phyloP scores from a whole-genome alignment of 148 eudicot genomes.

The Nepenthes gracilis region DNA sequence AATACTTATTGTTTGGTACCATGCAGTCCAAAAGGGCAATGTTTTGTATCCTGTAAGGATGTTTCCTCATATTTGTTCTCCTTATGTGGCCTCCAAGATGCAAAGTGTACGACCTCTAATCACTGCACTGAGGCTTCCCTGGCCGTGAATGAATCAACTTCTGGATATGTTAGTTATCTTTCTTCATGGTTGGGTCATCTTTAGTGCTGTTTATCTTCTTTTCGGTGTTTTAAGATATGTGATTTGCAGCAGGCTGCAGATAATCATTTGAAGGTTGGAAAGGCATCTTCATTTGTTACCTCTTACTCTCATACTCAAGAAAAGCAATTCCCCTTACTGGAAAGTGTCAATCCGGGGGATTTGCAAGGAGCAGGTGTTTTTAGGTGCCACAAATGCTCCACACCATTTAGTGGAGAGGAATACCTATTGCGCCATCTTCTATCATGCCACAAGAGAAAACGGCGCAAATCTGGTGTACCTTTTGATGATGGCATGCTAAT shows the following conservation, averaged over 20 bases:
- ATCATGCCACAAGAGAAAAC: conserved; percentile 57
- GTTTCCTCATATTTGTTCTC: conserved; percentile 75
- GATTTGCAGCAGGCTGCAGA: conserved; percentile 31
- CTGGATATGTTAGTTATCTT: conserved; percentile 42
- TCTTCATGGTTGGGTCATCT: conserved; percentile 1
- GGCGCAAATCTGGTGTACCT: conserved; percentile 42
- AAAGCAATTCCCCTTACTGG: conserved; percentile 24
- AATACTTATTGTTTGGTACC: conserved; percentile 11
- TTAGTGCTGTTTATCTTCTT: neutral
- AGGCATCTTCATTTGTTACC: conserved; percentile 17
- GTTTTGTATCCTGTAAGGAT: conserved; percentile 83
- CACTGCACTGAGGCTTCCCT: conserved; percentile 17
- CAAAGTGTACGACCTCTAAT: conserved; percentile 14
- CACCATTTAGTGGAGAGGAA: conserved; percentile 38
- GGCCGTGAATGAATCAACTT: conserved; percentile 14
- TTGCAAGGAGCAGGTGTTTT: conserved; percentile 20
- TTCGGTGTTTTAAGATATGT: conserved; percentile 1
- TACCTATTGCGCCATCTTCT: conserved; percentile 52
- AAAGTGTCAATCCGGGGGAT: conserved; percentile 20
- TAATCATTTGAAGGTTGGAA: conserved; percentile 8
- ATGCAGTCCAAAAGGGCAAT: conserved; percentile 74
- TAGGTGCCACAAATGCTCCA: conserved; percentile 52
- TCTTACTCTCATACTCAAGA: conserved; percentile 16
- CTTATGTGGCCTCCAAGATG: conserved; percentile 41
- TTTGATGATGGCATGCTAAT: conserved; percentile 48